Percentiles rank a stretch among this genome's conserved stretches.
Conservation (phyloP, 352 stramenopile genomes). For the Globisporangium canariense region DNA sequence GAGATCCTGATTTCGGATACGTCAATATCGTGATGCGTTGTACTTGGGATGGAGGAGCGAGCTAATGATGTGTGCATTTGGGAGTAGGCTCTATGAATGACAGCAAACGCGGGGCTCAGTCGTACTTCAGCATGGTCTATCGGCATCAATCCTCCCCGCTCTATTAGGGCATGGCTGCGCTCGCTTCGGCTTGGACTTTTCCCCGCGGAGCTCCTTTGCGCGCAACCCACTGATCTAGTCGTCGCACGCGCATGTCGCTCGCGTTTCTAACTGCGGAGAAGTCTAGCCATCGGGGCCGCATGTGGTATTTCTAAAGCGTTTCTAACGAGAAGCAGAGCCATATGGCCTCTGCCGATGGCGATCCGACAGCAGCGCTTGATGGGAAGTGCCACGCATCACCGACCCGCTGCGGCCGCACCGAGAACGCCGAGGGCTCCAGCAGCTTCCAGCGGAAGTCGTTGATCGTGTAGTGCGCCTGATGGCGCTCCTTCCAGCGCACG, state of each 20-base stretch:
- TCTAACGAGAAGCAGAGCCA: conserved; percentile 53
- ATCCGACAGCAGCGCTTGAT: not conserved
- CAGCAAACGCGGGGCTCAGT: no score
- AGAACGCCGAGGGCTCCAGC: conserved; percentile 61
- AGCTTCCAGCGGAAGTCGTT: conserved; percentile 38
- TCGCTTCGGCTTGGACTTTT: no score
- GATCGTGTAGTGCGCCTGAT: conserved; percentile 93
- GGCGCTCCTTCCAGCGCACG: conserved; percentile 95
- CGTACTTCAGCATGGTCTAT: no score
- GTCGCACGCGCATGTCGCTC: not conserved
- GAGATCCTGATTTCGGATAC: no score
- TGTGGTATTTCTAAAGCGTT: conserved; percentile 4
- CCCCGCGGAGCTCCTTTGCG: no score
- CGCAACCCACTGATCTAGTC: not conserved
- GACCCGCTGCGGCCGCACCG: conserved; percentile 51
- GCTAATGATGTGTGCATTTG: no score
- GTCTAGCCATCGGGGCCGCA: not conserved
- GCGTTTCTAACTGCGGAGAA: not conserved
- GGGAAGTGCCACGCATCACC: conserved; percentile 73
- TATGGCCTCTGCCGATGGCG: conserved; percentile 14
- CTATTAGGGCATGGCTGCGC: no score
- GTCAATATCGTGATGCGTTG: no score
- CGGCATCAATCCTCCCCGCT: no score
- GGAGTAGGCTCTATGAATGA: no score
- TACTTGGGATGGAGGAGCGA: no score